Percentiles rank a stretch among this genome's conserved stretches.
phyloP scores from a whole-genome alignment of 2,329 filamentous ascomycete genomes.

The Aspergillus puulaauensis region DNA sequence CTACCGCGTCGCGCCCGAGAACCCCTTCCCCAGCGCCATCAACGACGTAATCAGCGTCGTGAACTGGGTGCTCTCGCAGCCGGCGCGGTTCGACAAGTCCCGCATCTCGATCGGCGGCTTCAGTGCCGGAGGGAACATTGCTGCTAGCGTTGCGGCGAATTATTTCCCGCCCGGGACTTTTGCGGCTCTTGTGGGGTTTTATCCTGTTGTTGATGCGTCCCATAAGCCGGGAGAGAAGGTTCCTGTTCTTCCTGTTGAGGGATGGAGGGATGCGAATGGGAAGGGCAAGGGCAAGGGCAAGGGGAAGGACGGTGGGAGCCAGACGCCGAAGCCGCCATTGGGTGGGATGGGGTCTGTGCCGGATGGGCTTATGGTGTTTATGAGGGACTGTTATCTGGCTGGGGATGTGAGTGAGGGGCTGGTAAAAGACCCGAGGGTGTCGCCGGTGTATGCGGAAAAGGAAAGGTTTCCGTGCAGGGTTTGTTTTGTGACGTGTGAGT shows the following conservation, averaged over 20 bases:
- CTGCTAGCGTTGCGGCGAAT: conserved; percentile 12
- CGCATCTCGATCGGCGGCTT: conserved; percentile 40
- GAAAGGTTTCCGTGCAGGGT: conserved; percentile 20
- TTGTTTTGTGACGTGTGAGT: conserved; percentile 25
- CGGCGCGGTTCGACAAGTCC: conserved; percentile 28
- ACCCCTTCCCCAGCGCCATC: conserved; percentile 38
- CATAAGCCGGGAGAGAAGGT: background rate
- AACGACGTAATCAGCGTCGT: conserved; percentile 38
- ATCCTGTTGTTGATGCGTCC: conserved; percentile 25
- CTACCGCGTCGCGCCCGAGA: conserved; percentile 41
- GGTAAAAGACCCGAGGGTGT: conserved; percentile 24
- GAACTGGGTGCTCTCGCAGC: conserved; percentile 30
- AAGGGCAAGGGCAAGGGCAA: background rate
- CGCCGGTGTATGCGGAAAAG: conserved; percentile 21
- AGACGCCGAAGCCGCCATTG: background rate
- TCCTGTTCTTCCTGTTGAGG: background rate
- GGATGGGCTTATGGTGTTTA: conserved; percentile 20
- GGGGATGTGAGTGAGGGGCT: background rate
- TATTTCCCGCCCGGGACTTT: conserved; percentile 20
- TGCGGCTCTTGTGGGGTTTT: conserved; percentile 30
- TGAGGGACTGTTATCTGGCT: conserved; percentile 26
- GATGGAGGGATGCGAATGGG: background rate
- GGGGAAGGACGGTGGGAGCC: background rate
- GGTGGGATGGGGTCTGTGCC: conserved; percentile 8
- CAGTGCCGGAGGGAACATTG: conserved; percentile 41